Conservation (phyloP, 441 rosid genomes). For the Populus hybrid region DNA sequence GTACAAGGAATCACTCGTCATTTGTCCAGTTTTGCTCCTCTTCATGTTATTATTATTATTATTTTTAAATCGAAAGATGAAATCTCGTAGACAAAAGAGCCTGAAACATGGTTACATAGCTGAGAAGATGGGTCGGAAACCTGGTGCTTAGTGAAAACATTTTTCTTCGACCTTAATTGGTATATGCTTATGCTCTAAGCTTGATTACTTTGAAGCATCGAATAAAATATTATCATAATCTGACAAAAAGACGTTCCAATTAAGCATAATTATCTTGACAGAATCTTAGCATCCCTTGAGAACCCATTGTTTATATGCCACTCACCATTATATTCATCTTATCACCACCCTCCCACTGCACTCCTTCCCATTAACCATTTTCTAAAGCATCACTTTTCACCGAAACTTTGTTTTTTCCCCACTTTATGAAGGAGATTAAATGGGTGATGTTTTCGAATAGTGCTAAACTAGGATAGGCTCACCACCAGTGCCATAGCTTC, state of each 20-base stretch:
- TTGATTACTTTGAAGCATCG: not conserved
- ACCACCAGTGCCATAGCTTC: not conserved
- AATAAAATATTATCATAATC: not conserved
- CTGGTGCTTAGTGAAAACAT: not conserved
- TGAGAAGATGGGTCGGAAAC: not conserved
- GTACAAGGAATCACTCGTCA: not conserved
- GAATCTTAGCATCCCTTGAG: not conserved
- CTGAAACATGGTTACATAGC: not conserved
- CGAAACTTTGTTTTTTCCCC: not conserved
- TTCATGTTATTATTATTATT: too few relatives aligned
- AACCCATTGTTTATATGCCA: not conserved
- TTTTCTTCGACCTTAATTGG: not conserved
- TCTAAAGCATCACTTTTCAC: not conserved
- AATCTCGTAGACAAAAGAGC: not conserved
- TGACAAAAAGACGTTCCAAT: not conserved
- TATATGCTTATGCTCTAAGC: not conserved
- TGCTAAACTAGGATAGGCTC: not conserved
- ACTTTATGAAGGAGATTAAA: not conserved
- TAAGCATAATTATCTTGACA: not conserved
- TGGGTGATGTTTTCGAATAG: not conserved
- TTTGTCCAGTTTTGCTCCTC: too few relatives aligned
- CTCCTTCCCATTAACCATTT: not conserved
- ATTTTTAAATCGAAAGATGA: too few relatives aligned
- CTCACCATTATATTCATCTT: conserved; percentile 1
- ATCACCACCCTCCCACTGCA: not conserved